Conservation (phyloP, 345 rosid genomes). For the Tarenaya hassleriana region DNA sequence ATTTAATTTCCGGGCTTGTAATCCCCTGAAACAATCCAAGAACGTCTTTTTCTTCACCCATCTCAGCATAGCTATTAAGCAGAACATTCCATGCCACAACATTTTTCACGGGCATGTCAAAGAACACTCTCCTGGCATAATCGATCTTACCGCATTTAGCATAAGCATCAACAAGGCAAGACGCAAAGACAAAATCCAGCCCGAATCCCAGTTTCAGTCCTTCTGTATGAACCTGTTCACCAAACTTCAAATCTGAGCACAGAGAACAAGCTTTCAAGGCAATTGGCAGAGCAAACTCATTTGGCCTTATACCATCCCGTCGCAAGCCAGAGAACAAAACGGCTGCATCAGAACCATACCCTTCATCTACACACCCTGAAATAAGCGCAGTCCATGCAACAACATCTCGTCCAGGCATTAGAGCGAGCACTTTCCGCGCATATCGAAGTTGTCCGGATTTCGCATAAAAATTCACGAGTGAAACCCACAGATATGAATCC, state of each 20-base stretch:
- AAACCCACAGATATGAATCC: slow-evolving; percentile 39
- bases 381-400: slow-evolving; percentile 43
- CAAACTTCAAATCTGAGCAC: slow-evolving; percentile 30
- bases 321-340: slow-evolving; percentile 28
- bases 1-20: slow-evolving; percentile 31
- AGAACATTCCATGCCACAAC: slow-evolving; percentile 38
- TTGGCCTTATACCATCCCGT: slow-evolving; percentile 33
- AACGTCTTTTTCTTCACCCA: slow-evolving; percentile 28
- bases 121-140: slow-evolving; percentile 33
- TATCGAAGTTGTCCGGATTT: slow-evolving; percentile 27
- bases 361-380: slow-evolving; percentile 30
- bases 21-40: slow-evolving; percentile 31
- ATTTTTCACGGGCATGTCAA: slow-evolving; percentile 33
- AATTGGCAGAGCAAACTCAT: slow-evolving; percentile 32
- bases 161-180: slow-evolving; percentile 42
- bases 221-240: slow-evolving; percentile 38
- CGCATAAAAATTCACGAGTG: slow-evolving; percentile 32
- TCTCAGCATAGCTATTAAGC: slow-evolving; percentile 39
- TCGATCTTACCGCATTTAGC: slow-evolving; percentile 39
- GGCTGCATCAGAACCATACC: slow-evolving; percentile 24
- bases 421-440: slow-evolving; percentile 33
- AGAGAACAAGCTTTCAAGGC: slow-evolving; percentile 39
- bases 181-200: slow-evolving; percentile 37
- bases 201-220: slow-evolving; percentile 31
- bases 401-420: slow-evolving; percentile 38